Evolutionary conservation across 352 stramenopile species (phyloP), one percentile per base, ranked within the genome.

Genomic region (Phytophthora pisi): DNA sequence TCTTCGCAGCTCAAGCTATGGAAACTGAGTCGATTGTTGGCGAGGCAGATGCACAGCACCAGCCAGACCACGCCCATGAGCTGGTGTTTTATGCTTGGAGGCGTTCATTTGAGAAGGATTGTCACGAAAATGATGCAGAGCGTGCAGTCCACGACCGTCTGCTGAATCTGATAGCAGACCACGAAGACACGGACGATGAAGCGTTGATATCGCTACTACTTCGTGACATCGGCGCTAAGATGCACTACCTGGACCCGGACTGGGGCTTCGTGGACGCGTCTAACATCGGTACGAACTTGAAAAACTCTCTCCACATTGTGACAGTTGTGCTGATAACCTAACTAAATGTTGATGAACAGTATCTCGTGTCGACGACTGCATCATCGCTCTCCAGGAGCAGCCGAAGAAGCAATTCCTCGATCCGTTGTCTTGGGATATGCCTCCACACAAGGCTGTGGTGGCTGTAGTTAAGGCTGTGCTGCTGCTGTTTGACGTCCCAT

Each of bases 341-440:
- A 34, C 9, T 38, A 13, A 4, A 28, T 57, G 20, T 15, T 63
- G 6, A 23, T 61, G 16, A 5, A 5, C 54, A 90, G 84, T 90
- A 0, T 74, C 84, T 3, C 66, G 65, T 2, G 82, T 89, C 11
- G 84, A 92, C 43, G 79, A 90, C 16, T 76, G 78, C 59, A 80
- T 78, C 16, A 86, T 92, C 34, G 72, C 73, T 38, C 70, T 92
- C 3, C 82, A 90, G 62, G 80, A 79, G 20, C 67, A 79, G 45
- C 69, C 58, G 6, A 88, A 90, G 62, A 72, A 72, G 10, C 80
- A 84, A 5, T 92, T 92, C 43, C 70, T 92, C 8, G 80, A 90
- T 15, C 77, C 82, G 4, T 66, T 92, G 30, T 82, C 74, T 2
- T 92, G 79, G 81, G 82, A 90, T 64, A 64, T 90, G 23, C 26